Base-by-base conservation (phyloP, 306 rosid genomes). In the Echinosophora koreensis region DNA sequence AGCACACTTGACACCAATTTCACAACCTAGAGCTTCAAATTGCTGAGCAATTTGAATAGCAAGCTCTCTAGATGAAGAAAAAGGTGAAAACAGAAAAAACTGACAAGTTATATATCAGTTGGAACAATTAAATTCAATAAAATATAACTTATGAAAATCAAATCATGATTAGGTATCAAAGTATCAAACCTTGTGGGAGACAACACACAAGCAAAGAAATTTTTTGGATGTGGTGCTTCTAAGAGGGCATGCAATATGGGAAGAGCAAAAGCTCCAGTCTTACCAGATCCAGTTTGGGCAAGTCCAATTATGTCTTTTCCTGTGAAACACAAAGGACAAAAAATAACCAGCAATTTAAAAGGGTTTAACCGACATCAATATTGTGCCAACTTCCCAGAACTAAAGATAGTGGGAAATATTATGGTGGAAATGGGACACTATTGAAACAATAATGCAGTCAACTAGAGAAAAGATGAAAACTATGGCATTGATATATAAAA, bases 251-350 rank as follows among this genome's bases (percentile, higher is more conserved):
- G 92, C 85, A 94, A 81, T 86, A 94, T 90, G 10, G 97, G 98
- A 73, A 94, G 96, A 46, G 93, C 97, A 83, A 92, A 94, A 18
- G 98, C 98, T 46, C 95, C 98, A 38, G 97, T 94, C 73, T 94
- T 94, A 34, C 98, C 98, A 8, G 98, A 94, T 55, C 97, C 98
- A 0, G 97, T 94, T 78, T 90, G 95, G 3, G 98, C 96, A 69
- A 94, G 95, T 80, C 91, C 98, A 54, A 94, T 94, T 77, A 94
- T 79, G 81, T 94, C 98, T 73, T 92, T 94, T 73, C 98, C 98
- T 93, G 66, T 3, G 28, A 84, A 76, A 12, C 15, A 64, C 61
- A 73, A 71, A 12, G 22, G 6, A 46, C 28, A 37, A 8, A 82
- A 47, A 77, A 56, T 12, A 67, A 28, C 22, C 7, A 76, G 13